Base-by-base conservation (phyloP, 345 rosid genomes). In the Chamaenerion angustifolium region DNA sequence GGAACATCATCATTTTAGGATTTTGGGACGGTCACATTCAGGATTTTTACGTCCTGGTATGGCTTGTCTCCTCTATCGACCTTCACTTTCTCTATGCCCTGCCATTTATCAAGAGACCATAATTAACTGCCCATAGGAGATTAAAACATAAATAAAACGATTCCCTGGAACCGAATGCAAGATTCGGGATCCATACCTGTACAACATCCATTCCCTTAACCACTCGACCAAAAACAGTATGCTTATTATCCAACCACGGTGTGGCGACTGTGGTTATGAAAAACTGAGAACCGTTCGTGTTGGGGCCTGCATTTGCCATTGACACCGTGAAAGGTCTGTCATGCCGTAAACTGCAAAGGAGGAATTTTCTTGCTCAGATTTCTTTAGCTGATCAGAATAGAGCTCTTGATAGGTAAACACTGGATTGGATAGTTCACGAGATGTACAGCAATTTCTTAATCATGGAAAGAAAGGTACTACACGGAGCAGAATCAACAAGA, bases 231-330 rank as follows among this genome's bases (percentile, higher is more conserved):
- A 88, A 93, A 48, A 93, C 96, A 0, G 95, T 88, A 63, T 93
- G 95, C 75, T 85, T 88, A 68, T 84, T 88, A 73, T 88, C 96
- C 70, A 85, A 73, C 99, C 99, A 93, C 12, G 95, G 92, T 15
- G 99, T 93, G 27, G 99, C 96, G 57, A 84, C 96, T 2, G 98
- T 84, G 56, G 99, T 88, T 64, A 92, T 77, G 52, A 92, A 92
- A 72, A 92, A 80, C 65, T 88, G 96, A 0, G 96, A 82, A 49
- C 99, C 96, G 52, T 87, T 92, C 31, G 96, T 75, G 70, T 84
- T 92, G 52, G 76, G 81, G 43, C 90, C 94, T 16, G 96, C 96
- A 64, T 87, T 92, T 54, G 95, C 96, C 96, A 87, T 87, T 1
- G 96, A 92, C 48, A 88, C 63, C 0, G 96, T 87, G 75, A 87